Conservation (phyloP, 1,284 basidiomycete genomes). For the Mycena sp. region DNA sequence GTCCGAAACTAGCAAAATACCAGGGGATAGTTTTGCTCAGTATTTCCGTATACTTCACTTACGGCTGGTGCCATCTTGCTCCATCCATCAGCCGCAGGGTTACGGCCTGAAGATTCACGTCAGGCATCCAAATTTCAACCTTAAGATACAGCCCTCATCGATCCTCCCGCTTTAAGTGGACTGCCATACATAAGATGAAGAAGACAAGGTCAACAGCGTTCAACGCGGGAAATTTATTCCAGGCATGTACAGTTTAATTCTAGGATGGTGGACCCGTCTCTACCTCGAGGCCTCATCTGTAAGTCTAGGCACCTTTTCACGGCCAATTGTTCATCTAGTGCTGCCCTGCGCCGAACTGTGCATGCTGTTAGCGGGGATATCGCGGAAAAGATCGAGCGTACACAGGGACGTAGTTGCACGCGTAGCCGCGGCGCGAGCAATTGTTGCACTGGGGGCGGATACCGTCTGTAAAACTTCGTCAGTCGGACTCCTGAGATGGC, state of each 20-base stretch:
- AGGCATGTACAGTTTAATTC: background rate
- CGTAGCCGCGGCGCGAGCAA: conserved; percentile 58
- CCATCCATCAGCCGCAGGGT: background rate
- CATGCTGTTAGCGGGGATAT: background rate
- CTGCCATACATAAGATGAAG: background rate
- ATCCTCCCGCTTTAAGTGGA: background rate
- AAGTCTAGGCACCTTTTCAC: too few relatives aligned
- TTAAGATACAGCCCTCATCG: background rate
- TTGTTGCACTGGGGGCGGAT: conserved; percentile 61
- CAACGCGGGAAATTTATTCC: conserved; percentile 17
- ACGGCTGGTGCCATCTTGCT: background rate
- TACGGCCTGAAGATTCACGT: background rate
- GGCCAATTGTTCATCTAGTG: background rate
- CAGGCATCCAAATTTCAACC: conserved; percentile 2
- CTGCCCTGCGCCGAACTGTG: background rate
- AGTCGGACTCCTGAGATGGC: background rate
- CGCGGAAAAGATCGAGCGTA: background rate
- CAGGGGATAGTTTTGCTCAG: background rate
- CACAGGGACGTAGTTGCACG: conserved; percentile 62
- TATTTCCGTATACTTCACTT: background rate
- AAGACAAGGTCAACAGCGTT: background rate
- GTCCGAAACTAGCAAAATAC: background rate
- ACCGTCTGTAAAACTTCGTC: conserved; percentile 44
- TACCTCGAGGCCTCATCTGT: too few relatives aligned
- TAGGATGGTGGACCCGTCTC: background rate